Evolutionary conservation across 257 asterid genomes (phyloP).

Genomic region (Solanum megistacrolobum): DNA sequence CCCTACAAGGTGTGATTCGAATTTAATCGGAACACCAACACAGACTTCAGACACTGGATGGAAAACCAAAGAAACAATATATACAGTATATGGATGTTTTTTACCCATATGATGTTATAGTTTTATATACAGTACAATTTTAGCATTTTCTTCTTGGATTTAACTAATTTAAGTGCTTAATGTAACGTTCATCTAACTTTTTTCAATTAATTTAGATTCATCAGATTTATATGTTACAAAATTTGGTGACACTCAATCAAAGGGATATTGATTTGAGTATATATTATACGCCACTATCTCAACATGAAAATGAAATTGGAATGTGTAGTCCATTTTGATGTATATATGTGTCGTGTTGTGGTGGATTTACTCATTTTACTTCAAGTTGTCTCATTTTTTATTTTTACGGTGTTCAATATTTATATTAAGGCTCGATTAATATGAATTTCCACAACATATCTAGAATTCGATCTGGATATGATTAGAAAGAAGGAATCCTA

Average conservation of each 20-base stretch:
- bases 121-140: background rate
- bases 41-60: rapidly evolving
- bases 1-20: rapidly evolving
- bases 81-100: background rate
- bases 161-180: background rate
- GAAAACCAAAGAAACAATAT: too few species aligned
- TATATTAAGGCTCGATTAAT: background rate
- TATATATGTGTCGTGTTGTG: constrained; percentile 6
- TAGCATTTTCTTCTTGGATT: background rate
- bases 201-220: background rate
- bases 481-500: background rate
- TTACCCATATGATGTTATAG: background rate
- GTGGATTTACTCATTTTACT: background rate
- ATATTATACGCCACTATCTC: background rate
- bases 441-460: background rate
- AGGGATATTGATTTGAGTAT: background rate
- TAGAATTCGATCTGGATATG: too few species aligned
- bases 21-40: background rate
- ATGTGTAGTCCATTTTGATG: background rate
- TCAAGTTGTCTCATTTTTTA: background rate
- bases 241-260: background rate
- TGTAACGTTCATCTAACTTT: background rate
- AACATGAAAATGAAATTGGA: background rate
- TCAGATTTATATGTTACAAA: background rate
- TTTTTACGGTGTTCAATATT: background rate